These are phyloP conservation scores for Pseudogymnoascus sp. DNA, from an alignment of 2,329 filamentous ascomycete genomes.

Conservation along the genomic window DNA sequence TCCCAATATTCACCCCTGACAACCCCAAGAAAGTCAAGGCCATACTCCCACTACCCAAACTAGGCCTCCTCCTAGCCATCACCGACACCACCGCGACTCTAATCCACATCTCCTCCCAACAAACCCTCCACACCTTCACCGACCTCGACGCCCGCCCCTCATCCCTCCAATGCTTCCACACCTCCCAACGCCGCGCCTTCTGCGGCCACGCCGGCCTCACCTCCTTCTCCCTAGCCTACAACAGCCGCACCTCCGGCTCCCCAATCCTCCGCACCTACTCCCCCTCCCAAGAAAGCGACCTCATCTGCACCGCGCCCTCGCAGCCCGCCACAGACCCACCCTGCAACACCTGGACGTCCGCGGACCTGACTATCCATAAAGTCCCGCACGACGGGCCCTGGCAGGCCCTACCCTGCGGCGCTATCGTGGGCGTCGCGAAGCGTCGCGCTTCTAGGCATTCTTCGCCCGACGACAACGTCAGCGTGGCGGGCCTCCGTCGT, in stretches of 20 bases:
- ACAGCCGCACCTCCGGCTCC: conserved; percentile 42
- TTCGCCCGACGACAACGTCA: not conserved
- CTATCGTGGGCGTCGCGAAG: conserved; percentile 53
- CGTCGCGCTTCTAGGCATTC: conserved; percentile 27
- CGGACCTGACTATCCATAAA: conserved; percentile 41
- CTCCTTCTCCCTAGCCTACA: conserved; percentile 57
- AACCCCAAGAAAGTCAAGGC: conserved; percentile 41
- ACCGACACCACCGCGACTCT: conserved; percentile 48
- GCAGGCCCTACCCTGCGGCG: conserved; percentile 52
- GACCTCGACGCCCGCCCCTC: conserved; percentile 50
- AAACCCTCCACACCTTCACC: conserved; percentile 51
- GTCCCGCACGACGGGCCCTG: conserved; percentile 57
- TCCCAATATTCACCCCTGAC: conserved; percentile 23
- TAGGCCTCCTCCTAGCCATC: conserved; percentile 54
- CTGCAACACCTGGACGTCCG: conserved; percentile 43
- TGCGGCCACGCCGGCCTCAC: conserved; percentile 49
- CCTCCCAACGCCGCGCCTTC: conserved; percentile 40
- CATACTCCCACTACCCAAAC: conserved; percentile 48
- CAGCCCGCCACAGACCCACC: conserved; percentile 32
- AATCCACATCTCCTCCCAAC: conserved; percentile 49
- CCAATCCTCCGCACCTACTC: conserved; percentile 58
- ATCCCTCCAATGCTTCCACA: conserved; percentile 52
- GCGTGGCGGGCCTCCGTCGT: conserved; percentile 15
- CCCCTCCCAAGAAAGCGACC: conserved; percentile 42
- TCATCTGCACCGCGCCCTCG: conserved; percentile 48